Base-by-base conservation (phyloP, 1,284 basidiomycete genomes). In the Fomitopsis schrenkii region DNA sequence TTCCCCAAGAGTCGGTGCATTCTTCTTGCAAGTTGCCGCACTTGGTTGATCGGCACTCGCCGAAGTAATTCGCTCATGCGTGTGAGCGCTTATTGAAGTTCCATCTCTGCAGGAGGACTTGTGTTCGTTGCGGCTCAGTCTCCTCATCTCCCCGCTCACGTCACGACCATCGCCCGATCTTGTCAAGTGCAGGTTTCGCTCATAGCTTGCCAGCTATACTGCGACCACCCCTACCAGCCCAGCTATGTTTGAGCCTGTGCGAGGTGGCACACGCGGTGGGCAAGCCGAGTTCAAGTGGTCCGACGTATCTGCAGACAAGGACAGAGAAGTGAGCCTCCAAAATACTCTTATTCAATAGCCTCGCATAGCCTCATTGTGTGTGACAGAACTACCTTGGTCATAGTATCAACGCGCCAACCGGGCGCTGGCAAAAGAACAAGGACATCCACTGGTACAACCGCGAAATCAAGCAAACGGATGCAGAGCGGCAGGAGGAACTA, bases 351-450 rank as follows among this genome's bases (percentile, higher is more conserved):
- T 22, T 38, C 15, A 17, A 19, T 55, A 42, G 22, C 53, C 45
- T 28, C 42, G 12, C 5, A 57, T 46, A n/a, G 52, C 9, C 10
- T 28, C 33, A 36, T 33, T 26, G 46, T n/a, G 59, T 17, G 57
- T 44, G 54, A 63, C 73, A 95, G 88, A 90, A 95, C 74, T 96
- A 96, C 72, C 86, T 97, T 1, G 94, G 94, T 5, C 91, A 94
- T 70, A 94, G 93, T 64, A 88, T 96, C 75, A 95, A 96, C 69
- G 94, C 94, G 1, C 94, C 94, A 0, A 93, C 92, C 2, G 94
- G 95, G 3, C 81, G 95, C 64, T 97, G 94, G 94, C 94, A 97
- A 76, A 95, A 95, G 77, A 93, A 94, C 78, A 94, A 95, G 72
- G 94, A 97, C 69, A 79, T 97, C 19, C 94, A 97, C 71, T 97